Conservation (phyloP, 2,329 filamentous ascomycete genomes). For the Ophiostoma novo-ulmi region DNA sequence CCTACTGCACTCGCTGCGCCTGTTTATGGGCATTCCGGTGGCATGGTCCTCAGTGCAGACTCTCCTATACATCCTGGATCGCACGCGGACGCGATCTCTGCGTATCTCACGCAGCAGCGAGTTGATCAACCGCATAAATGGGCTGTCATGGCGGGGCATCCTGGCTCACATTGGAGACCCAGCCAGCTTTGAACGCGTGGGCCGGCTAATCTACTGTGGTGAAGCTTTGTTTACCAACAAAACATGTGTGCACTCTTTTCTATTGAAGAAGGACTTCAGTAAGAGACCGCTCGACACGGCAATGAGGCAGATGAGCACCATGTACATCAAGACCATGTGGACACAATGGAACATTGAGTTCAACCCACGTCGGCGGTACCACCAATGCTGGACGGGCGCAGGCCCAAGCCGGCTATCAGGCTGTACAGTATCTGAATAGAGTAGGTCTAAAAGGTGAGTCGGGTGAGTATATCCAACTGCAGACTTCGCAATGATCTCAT, state of each 20-base stretch:
- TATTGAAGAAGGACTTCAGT: background rate
- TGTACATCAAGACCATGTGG: background rate
- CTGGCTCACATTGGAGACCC: conserved; percentile 9
- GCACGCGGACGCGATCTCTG: conserved; percentile 17
- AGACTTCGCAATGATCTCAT: too few relatives aligned
- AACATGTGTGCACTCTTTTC: background rate
- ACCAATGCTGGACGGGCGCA: conserved; percentile 19
- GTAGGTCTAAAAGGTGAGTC: background rate
- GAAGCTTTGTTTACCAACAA: conserved; percentile 19
- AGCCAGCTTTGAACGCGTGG: background rate
- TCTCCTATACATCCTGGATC: conserved; percentile 22
- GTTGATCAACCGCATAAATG: background rate
- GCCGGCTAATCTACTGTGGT: conserved; percentile 13
- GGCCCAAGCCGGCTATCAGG: conserved; percentile 21
- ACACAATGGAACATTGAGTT: conserved; percentile 1
- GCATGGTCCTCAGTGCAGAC: conserved; percentile 6
- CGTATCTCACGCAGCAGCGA: background rate
- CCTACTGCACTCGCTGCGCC: conserved; percentile 16
- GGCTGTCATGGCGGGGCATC: conserved; percentile 14
- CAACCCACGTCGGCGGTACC: conserved; percentile 18
- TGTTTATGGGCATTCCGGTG: conserved; percentile 14
- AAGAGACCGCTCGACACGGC: background rate
- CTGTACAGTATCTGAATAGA: background rate
- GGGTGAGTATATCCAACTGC: background rate
- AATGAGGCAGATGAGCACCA: background rate